Evolutionary conservation across 129 eudicot genomes (phyloP), one percentile per base, ranked within the genome.

Genomic region (Saussurea involucrata): DNA sequence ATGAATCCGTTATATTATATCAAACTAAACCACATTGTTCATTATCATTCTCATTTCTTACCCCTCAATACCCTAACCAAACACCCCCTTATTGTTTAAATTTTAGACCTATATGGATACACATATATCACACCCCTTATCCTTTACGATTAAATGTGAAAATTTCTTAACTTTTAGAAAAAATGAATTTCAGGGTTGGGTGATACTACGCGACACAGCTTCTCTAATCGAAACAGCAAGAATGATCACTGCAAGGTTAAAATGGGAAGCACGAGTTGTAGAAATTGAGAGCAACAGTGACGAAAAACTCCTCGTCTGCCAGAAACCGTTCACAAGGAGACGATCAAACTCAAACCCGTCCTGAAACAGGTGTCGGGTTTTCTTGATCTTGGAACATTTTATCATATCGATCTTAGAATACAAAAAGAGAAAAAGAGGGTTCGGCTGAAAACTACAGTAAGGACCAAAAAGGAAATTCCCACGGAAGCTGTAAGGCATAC

Each of bases 221-320:
- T 72, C 92, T 72, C 85, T 90, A 3, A 87, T 95, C 21, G 96
- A 95, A 81, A 76, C 83, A 36, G 92, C 96, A 80, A 92, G 99
- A 85, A 78, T 87, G 29, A 80, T 89, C 1, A 73, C 89, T 1
- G 73, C 96, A 69, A 78, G 86, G n/a, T 69, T 95, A 75, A 92
- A 85, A 88, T 95, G 99, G 99, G 99, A 95, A 64, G 96, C 97
- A 4, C 90, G 99, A 57, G 88, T 95, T 25, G 90, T 95, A 22
- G 99, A 92, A 82, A 85, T 92, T 8, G 96, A 95, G 78, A 90
- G 92, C 78, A 92, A 89, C 71, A 95, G 92, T 37, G 89, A 92
- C 13, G 99, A 95, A 81, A 86, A 86, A 71, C 95, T 95, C 78
- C 88, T 95, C 13, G 90, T 95, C 60, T 92, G 99, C 90, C 99